Conservation (phyloP, 2,329 filamentous ascomycete species). For the Sporothrix luriei region DNA sequence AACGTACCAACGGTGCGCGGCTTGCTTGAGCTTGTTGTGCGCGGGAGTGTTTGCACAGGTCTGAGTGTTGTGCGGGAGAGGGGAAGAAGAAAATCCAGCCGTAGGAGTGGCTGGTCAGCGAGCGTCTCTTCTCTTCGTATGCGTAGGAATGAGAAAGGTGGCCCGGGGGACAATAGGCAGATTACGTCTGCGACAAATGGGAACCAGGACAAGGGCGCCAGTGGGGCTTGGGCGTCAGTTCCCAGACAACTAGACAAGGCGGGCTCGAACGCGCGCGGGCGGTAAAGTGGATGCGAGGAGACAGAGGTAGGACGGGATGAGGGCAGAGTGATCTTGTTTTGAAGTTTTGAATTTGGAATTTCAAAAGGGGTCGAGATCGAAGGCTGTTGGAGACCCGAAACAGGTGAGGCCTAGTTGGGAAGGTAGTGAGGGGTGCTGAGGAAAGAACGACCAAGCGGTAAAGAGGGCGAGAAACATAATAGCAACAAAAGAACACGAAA, state of each 20-base stretch:
- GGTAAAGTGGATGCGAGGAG: background rate
- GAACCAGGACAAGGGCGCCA: constrained; percentile 32
- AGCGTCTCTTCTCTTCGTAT: too few species aligned
- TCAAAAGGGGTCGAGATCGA: constrained; percentile 11
- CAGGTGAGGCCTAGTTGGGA: constrained; percentile 5
- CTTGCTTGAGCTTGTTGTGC: background rate
- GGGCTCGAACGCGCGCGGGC: constrained; percentile 3
- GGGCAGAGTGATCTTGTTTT: background rate
- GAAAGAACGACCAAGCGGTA: constrained; percentile 13
- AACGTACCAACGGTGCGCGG: constrained; percentile 19
- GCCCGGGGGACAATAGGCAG: constrained; percentile 40
- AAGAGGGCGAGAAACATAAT: constrained; percentile 9
- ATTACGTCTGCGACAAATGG: constrained; percentile 44
- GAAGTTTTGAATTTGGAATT: constrained; percentile 19
- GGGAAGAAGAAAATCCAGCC: background rate
- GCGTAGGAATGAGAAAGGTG: background rate
- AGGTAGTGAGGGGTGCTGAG: background rate
- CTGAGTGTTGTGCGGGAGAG: background rate
- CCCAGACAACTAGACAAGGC: background rate
- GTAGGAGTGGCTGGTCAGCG: background rate
- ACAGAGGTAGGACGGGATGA: background rate
- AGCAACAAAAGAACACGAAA: constrained; percentile 1
- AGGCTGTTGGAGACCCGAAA: constrained; percentile 23
- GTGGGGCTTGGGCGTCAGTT: constrained; percentile 9
- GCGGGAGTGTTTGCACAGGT: background rate